phyloP scores from a whole-genome alignment of 495 filamentous ascomycete genomes.

The Aspergillus steynii region DNA sequence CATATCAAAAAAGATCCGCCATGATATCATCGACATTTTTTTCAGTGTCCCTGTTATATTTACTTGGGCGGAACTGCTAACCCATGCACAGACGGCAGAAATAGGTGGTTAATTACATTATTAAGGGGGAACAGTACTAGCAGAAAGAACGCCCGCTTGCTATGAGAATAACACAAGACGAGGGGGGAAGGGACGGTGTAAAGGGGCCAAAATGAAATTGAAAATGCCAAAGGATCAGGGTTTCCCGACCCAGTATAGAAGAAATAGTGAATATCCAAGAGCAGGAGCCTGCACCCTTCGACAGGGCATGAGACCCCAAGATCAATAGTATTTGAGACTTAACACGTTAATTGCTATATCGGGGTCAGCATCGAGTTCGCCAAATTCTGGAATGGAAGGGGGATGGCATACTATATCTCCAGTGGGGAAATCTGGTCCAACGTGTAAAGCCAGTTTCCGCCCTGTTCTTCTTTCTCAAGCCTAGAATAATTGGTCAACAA shows the following conservation, averaged over 20 bases:
- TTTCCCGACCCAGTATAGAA: background rate
- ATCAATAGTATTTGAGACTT: background rate
- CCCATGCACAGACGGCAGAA: background rate
- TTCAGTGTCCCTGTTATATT: background rate
- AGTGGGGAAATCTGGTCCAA: conserved; percentile 93
- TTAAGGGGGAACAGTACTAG: conserved; percentile 2
- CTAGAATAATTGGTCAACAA: conserved; percentile 25
- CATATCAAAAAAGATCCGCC: too few species aligned
- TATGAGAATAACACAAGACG: conserved; percentile 9
- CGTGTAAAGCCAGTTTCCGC: conserved; percentile 95
- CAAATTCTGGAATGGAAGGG: background rate
- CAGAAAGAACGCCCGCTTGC: conserved; percentile 14
- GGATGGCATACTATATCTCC: conserved; percentile 87
- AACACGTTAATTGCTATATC: conserved; percentile 27
- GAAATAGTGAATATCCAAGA: background rate
- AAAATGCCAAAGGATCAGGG: background rate
- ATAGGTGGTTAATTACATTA: conserved; percentile 1
- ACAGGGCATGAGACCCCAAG: background rate
- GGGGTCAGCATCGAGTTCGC: conserved; percentile 12
- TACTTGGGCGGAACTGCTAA: background rate
- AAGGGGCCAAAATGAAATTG: background rate
- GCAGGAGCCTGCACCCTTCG: background rate
- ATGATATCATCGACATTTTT: background rate
- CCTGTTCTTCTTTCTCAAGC: conserved; percentile 84
- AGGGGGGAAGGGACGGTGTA: conserved; percentile 1